Base-by-base conservation (phyloP, 768 basidiomycete species). In the Tephrocybe sp. region DNA sequence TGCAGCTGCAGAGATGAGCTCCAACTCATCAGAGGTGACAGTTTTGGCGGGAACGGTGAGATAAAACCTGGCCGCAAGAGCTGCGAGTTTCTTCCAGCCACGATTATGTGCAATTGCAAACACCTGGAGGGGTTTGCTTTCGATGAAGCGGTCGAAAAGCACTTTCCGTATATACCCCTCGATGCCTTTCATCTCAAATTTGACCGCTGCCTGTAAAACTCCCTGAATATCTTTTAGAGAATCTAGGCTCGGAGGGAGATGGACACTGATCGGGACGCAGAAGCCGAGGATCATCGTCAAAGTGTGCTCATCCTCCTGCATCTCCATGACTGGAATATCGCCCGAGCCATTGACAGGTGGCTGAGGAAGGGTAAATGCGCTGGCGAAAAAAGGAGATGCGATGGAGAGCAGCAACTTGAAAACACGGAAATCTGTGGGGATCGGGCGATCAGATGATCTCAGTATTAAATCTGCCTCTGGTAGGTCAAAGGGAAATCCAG, bases 301-400 rank as follows among this genome's bases (percentile, higher is more conserved):
- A 11, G 74, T 72, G 15, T 62, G 55, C 44, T 67, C 69, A 59
- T 72, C 70, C 56, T 83, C 81, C 21, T 76, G 46, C 60, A 81
- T 70, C 15, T 74, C 71, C 54, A 81, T 73, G 45, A 80, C 63
- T 18, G 77, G 71, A 3, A 73, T 61, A 0, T 65, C 71, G 38
- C 68, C 60, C 45, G 65, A 68, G 36, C 57, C 57, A 41, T 68
- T 68, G 9, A 62, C 57, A 7, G 64, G 48, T 2, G 81, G 73
- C 54, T 72, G 70, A 23, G 82, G 82, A 26, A 84, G 62, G 4
- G 73, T 70, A 55, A 85, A 78, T 70, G 83, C 78, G 56, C 73
- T 71, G 44, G 69, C 68, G 56, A 85, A 85, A 61, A 86, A 76
- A 4, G 78, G 70, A 8, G 85, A 86, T 1, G 80, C 76, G 14